Evolutionary conservation across 192 early-diverging fungal species (phyloP), one percentile per base, ranked within the genome.

Genomic region (Coemansia sp.): DNA sequence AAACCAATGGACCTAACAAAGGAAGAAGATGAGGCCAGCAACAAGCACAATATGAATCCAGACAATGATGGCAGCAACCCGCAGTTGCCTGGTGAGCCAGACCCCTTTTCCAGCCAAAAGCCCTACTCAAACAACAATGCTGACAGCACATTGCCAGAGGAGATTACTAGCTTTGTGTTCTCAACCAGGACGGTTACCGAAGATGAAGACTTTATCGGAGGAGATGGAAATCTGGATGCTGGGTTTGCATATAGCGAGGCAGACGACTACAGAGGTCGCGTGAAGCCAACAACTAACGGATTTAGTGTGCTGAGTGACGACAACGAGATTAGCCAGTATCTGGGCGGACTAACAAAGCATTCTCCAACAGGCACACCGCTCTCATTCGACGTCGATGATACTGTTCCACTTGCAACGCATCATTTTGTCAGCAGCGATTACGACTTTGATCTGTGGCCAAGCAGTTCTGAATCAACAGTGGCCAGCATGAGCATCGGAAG

Each of bases 401-500:
- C 77, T 11, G 40, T 78, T 18, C 63, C 73, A 5, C 67, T 70
- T 41, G 55, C 61, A n/a, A 67, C 66, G n/a, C 73, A 66, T 41
- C 69, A 59, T 32, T 63, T 62, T 42, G 22, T 52, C 8, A 61
- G 47, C 41, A 65, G 42, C 55, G 72, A 62, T 32, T 37, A 59
- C 57, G 71, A 68, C 52, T 55, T 77, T 41, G 80, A 82, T 48
- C 47, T 77, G 52, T 82, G 80, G 75, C 80, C 75, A 8, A 49
- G 61, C 47, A 77, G 72, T 59, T 76, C 71, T 26, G 67, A 43
- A 18, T 67, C 71, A 21, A 60, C 67, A 19, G 47, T 63, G 46
- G 45, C 52, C 36, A 32, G 65, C 51, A 49, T 68, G 41, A 55
- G 66, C 65, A 40, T 69, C 1, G 39, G 32, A 13, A 43, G 43